Evolutionary conservation across 2,329 filamentous ascomycete species (phyloP).

Genomic region (Aspergillus latus): DNA sequence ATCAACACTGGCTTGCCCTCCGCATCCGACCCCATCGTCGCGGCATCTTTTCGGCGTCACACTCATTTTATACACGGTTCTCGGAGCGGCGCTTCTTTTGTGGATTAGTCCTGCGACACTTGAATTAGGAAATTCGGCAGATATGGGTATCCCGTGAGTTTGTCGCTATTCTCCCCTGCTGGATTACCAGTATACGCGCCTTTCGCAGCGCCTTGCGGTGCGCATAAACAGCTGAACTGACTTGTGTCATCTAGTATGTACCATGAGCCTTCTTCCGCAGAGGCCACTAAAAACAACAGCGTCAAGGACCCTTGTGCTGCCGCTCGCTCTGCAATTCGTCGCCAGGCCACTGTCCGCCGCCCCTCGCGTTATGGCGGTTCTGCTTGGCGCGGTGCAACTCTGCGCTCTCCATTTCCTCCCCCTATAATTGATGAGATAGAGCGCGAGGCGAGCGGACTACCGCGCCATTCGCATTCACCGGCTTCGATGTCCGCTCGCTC

Average conservation of each 20-base stretch:
- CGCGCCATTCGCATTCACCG: conserved; percentile 28
- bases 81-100: conserved; percentile 10
- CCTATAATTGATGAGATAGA: conserved; percentile 33
- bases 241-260: conserved; percentile 49
- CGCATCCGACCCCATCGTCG: conserved; percentile 20
- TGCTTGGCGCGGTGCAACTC: conserved; percentile 29
- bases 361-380: conserved; percentile 29
- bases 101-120: conserved; percentile 2
- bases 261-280: conserved; percentile 52
- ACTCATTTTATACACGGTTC: conserved; percentile 14
- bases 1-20: conserved; percentile 17
- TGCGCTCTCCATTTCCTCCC: conserved; percentile 32
- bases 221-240: conserved; percentile 15
- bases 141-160: conserved; percentile 47
- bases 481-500: conserved; percentile 27
- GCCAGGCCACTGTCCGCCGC: conserved; percentile 44
- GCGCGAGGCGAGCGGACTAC: conserved; percentile 26
- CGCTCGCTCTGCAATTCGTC: conserved; percentile 59
- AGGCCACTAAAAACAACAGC: conserved; percentile 41
- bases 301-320: conserved; percentile 56
- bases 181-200: conserved; percentile 16
- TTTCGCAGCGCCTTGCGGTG: conserved; percentile 16
- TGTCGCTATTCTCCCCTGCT: conserved; percentile 6
- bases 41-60: conserved; percentile 17
- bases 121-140: neutral